These are phyloP conservation scores for Aureobasidium sp. DNA, from an alignment of 2,329 filamentous ascomycete species.

Conservation along the genomic window DNA sequence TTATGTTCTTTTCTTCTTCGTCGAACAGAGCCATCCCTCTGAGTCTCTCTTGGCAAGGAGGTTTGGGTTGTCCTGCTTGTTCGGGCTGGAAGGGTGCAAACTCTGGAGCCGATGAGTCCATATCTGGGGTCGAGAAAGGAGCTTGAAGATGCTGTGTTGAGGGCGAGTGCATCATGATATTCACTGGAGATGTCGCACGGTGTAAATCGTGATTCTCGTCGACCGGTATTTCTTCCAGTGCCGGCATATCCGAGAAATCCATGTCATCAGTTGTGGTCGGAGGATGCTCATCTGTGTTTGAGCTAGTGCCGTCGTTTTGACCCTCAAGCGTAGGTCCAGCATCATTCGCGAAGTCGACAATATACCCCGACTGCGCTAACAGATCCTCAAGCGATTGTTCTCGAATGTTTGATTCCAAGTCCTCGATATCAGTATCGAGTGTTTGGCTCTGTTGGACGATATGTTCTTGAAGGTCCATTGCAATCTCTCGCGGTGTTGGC, in stretches of 20 bases:
- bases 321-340: neutral
- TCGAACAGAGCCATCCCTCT: slow-evolving; percentile 45
- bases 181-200: neutral
- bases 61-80: neutral
- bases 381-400: slow-evolving; percentile 35
- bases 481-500: slow-evolving; percentile 6
- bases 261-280: neutral
- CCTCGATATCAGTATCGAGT: slow-evolving; percentile 20
- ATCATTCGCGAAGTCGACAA: neutral
- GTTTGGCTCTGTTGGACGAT: slow-evolving; percentile 24
- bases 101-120: neutral
- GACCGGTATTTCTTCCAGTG: neutral
- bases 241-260: neutral
- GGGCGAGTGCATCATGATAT: neutral
- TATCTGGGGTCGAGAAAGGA: slow-evolving; percentile 1
- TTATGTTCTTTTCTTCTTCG: slow-evolving; percentile 58
- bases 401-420: slow-evolving; percentile 24
- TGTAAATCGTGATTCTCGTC: neutral
- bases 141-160: neutral
- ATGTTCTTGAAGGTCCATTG: slow-evolving; percentile 2
- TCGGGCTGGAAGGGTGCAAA: neutral
- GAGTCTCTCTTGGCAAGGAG: slow-evolving; percentile 28
- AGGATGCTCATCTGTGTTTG: neutral
- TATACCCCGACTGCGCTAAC: slow-evolving; percentile 21
- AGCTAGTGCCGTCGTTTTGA: neutral